phyloP scores from a whole-genome alignment of 2,329 filamentous ascomycete genomes.

The Epichloe elymi region DNA sequence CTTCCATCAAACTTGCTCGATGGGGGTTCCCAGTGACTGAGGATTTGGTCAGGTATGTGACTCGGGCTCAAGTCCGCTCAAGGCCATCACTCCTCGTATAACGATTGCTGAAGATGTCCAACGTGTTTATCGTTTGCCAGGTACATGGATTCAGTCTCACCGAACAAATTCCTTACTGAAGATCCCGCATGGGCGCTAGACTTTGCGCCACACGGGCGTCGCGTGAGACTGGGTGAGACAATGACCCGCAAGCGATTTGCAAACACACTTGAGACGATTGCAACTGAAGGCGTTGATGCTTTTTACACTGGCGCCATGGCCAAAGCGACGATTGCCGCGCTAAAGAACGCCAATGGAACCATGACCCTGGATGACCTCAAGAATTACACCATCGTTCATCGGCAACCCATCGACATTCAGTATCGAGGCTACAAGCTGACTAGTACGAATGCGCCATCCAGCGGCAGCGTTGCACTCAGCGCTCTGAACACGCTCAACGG shows the following conservation, averaged over 20 bases:
- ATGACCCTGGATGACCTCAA: constrained; percentile 63
- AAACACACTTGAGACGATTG: constrained; percentile 58
- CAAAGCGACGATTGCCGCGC: constrained; percentile 51
- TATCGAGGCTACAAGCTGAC: constrained; percentile 62
- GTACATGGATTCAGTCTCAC: constrained; percentile 46
- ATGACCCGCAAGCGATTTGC: constrained; percentile 66
- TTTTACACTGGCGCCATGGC: constrained; percentile 62
- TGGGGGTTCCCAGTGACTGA: constrained; percentile 57
- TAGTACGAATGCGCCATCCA: constrained; percentile 55
- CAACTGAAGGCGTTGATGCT: constrained; percentile 47
- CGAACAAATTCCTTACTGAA: constrained; percentile 48
- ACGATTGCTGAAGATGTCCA: not conserved
- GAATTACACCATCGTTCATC: constrained; percentile 56
- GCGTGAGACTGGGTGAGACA: constrained; percentile 53
- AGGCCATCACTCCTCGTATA: not conserved
- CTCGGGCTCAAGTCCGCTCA: not conserved
- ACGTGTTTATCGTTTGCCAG: not conserved
- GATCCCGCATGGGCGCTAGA: constrained; percentile 70
- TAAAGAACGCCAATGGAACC: constrained; percentile 53
- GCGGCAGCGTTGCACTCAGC: constrained; percentile 59
- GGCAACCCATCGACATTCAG: constrained; percentile 45
- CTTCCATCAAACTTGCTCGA: constrained; percentile 59
- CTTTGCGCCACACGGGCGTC: constrained; percentile 64
- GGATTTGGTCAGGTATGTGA: constrained; percentile 44
- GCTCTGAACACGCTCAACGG: constrained; percentile 63